Evolutionary conservation across 176 grass and related monocot genomes (phyloP).

Genomic region (Elaeis guineensis): DNA sequence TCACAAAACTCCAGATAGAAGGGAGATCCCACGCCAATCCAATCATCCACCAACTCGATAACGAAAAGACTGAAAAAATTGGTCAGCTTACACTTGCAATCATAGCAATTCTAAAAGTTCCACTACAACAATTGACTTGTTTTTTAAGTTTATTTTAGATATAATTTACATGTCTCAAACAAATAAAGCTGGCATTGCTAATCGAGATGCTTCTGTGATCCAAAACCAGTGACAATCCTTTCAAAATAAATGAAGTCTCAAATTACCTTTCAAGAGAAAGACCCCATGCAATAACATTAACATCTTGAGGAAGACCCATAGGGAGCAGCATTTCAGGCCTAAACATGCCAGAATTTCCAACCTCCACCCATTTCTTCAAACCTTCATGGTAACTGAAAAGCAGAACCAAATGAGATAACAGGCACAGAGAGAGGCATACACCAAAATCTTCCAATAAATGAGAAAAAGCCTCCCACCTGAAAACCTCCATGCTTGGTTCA

Average conservation of each 20-base stretch:
- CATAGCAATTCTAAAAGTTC: too few relatives aligned
- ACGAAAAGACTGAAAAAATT: too few relatives aligned
- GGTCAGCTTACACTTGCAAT: too few relatives aligned
- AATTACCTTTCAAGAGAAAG: conserved; percentile 94
- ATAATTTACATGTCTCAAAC: too few relatives aligned
- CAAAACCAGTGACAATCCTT: too few relatives aligned
- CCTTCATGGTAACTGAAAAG: conserved; percentile 79
- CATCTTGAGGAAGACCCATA: conserved; percentile 86
- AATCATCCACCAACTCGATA: too few relatives aligned
- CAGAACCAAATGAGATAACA: conserved; percentile 4
- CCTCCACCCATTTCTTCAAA: conserved; percentile 91
- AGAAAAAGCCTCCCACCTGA: conserved; percentile 41
- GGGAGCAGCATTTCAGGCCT: conserved; percentile 96
- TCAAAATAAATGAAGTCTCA: conserved; percentile 8
- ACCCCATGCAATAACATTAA: conserved; percentile 99
- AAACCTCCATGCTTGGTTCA: conserved; percentile 98
- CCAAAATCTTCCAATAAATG: conserved; percentile 1
- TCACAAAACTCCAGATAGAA: too few relatives aligned
- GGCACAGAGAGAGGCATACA: not conserved
- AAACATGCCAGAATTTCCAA: conserved; percentile 98
- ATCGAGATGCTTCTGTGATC: too few relatives aligned
- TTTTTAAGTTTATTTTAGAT: too few relatives aligned
- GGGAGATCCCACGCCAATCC: too few relatives aligned
- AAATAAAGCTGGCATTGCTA: too few relatives aligned
- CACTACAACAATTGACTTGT: too few relatives aligned